phyloP scores from a whole-genome alignment of 768 basidiomycete genomes.

The Megacollybia marginata region DNA sequence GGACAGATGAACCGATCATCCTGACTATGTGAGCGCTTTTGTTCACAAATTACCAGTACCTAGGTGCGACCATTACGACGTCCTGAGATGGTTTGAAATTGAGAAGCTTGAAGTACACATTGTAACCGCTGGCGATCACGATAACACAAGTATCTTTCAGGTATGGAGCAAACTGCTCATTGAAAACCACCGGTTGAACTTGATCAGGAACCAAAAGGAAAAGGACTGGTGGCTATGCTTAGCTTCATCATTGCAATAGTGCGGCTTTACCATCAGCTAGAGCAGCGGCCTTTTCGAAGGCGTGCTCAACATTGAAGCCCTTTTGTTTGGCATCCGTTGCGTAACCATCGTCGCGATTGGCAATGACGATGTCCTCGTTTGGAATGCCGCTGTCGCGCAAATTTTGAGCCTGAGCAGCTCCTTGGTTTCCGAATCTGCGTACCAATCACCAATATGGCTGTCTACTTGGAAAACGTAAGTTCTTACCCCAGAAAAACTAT shows the following conservation, averaged over 20 bases:
- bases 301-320: slow-evolving; percentile 50
- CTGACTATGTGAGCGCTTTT: slow-evolving; percentile 18
- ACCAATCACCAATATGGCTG: too few species aligned
- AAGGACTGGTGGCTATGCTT: slow-evolving; percentile 28
- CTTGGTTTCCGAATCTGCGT: slow-evolving; percentile 55
- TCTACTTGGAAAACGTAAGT: too few species aligned
- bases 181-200: slow-evolving; percentile 57
- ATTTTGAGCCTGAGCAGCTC: slow-evolving; percentile 61
- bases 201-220: slow-evolving; percentile 62
- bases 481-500: slow-evolving; percentile 56
- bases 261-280: slow-evolving; percentile 42
- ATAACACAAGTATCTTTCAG: slow-evolving; percentile 42
- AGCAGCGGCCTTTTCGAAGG: slow-evolving; percentile 47
- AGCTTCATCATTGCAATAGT: neutral
- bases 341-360: slow-evolving; percentile 50
- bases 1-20: slow-evolving; percentile 63
- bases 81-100: slow-evolving; percentile 46
- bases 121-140: slow-evolving; percentile 59
- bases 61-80: slow-evolving; percentile 62
- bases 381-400: slow-evolving; percentile 55
- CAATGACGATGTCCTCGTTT: slow-evolving; percentile 53
- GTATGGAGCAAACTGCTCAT: slow-evolving; percentile 40
- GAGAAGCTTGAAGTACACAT: slow-evolving; percentile 54
- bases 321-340: slow-evolving; percentile 49
- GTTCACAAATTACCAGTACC: slow-evolving; percentile 22